Percentiles rank a stretch among this genome's conserved stretches.
Evolutionary conservation across 208 protist species (phyloP).

Genomic region (Leishmania braziliensis): DNA sequence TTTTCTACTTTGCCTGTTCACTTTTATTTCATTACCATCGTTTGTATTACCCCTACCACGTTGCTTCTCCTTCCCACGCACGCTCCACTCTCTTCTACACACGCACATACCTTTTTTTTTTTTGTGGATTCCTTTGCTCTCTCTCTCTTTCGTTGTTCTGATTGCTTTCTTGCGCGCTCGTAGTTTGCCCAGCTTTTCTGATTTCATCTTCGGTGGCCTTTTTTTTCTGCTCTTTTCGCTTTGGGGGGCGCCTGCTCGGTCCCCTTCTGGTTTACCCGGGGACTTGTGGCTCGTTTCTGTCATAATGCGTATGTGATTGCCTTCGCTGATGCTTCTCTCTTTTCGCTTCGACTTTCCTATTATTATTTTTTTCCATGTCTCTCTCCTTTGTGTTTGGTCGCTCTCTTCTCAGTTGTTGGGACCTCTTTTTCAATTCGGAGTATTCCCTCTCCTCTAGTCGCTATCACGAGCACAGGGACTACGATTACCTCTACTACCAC

Average conservation of each 20-base stretch:
- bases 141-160: not conserved
- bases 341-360: not conserved
- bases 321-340: not conserved
- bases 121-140: not conserved
- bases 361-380: not conserved
- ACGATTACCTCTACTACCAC: not conserved
- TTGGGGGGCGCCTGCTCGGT: not conserved
- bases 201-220: not conserved
- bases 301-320: not conserved
- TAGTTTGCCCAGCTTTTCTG: too few relatives aligned
- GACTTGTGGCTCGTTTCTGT: not conserved
- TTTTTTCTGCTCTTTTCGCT: not conserved
- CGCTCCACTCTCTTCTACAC: not conserved
- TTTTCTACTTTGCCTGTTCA: not conserved
- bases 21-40: too few relatives aligned
- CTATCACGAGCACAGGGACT: not conserved
- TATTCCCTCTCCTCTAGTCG: not conserved
- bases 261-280: too few relatives aligned
- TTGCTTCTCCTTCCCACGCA: not conserved
- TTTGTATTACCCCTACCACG: not conserved
- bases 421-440: not conserved
- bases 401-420: not conserved
- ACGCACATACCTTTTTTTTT: not conserved
- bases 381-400: not conserved
- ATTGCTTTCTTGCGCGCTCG: not conserved